These are phyloP conservation scores for Saxophila tyrrhenica DNA, from an alignment of 495 filamentous ascomycete species.

Conservation along the genomic window DNA sequence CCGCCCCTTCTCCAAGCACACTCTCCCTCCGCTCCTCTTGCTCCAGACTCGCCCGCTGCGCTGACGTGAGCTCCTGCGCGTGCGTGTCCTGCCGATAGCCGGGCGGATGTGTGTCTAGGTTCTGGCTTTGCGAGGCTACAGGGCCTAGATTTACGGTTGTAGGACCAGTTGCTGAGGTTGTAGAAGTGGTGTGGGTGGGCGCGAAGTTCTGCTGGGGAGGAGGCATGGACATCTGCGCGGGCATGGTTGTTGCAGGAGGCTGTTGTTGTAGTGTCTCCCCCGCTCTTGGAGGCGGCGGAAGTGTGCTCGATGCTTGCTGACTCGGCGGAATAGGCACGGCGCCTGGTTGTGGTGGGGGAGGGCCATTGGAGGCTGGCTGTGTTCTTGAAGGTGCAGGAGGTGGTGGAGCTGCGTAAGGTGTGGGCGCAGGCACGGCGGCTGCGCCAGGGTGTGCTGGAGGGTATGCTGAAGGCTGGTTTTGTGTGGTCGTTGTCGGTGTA, in stretches of 20 bases:
- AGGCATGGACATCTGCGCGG: conserved; percentile 13
- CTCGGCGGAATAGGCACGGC: conserved; percentile 33
- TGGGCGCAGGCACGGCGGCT: conserved; percentile 23
- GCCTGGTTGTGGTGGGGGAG: conserved; percentile 53
- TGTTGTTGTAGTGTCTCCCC: conserved; percentile 12
- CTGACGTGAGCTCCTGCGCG: conserved; percentile 32
- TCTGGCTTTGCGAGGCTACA: conserved; percentile 6
- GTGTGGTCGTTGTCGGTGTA: conserved; percentile 13
- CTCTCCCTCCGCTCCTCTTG: conserved; percentile 14
- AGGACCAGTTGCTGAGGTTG: neutral
- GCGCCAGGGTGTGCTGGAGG: conserved; percentile 38
- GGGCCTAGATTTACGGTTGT: conserved; percentile 10
- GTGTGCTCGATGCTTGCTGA: conserved; percentile 26
- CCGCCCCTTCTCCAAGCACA: conserved; percentile 14
- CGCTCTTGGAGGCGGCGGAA: conserved; percentile 45
- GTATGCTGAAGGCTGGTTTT: conserved; percentile 29
- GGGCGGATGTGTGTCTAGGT: neutral
- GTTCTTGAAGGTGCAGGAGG: conserved; percentile 16
- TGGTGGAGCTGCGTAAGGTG: conserved; percentile 26
- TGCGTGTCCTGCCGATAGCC: conserved; percentile 48
- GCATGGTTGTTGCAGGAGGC: conserved; percentile 6
- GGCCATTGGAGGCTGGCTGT: conserved; percentile 29
- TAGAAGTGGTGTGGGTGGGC: conserved; percentile 19
- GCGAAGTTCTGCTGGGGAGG: conserved; percentile 18
- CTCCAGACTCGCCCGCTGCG: conserved; percentile 25